A percentile compares a stretch with the other conserved stretches of the same genome.
phyloP scores from a whole-genome alignment of 257 asterid genomes.

The Capsicum rhomboideum region DNA sequence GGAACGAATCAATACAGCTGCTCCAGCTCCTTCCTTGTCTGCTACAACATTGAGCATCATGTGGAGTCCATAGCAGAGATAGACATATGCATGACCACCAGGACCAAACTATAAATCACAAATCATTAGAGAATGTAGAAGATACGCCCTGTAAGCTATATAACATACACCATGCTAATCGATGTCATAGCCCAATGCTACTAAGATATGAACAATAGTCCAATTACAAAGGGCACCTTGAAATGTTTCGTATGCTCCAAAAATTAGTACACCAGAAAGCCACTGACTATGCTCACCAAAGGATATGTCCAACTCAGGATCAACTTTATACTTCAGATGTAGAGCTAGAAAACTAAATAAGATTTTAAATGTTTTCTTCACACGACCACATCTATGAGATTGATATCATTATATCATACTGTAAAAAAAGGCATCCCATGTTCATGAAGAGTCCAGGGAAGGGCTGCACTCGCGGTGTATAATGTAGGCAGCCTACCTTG shows the following conservation, averaged over 20 bases:
- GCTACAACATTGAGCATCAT: slow-evolving; percentile 92
- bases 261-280: neutral
- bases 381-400: neutral
- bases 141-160: neutral
- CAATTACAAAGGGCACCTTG: neutral
- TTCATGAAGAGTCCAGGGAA: too few species aligned
- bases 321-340: neutral
- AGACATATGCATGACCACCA: slow-evolving; percentile 90
- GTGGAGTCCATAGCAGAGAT: slow-evolving; percentile 90
- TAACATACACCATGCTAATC: neutral
- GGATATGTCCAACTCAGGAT: neutral
- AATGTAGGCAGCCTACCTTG: too few species aligned
- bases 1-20: slow-evolving; percentile 81
- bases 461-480: too few species aligned
- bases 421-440: too few species aligned
- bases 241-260: neutral
- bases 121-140: neutral
- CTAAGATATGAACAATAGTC: neutral
- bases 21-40: slow-evolving; percentile 80
- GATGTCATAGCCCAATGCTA: neutral
- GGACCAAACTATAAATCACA: slow-evolving; percentile 58
- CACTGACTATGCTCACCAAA: neutral
- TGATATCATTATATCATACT: neutral
- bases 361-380: too few species aligned
- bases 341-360: neutral